These are phyloP conservation scores for Solanum sitiens DNA, from an alignment of 257 asterid species.

Conservation along the genomic window DNA sequence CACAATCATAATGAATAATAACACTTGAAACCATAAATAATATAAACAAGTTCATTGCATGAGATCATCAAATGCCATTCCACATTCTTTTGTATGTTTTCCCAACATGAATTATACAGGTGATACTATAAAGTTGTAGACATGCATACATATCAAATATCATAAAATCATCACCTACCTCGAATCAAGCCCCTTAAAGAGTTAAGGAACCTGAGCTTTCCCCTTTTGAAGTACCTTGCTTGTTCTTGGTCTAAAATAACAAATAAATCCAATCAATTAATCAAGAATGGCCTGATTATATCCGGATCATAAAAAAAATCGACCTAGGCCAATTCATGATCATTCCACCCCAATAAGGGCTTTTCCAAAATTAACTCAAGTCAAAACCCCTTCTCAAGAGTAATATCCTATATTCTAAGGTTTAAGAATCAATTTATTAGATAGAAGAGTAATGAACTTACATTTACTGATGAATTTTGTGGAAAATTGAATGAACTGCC, in stretches of 20 bases:
- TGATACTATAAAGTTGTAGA: not conserved
- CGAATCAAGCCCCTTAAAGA: not conserved
- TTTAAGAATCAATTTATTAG: too few relatives aligned
- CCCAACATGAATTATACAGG: not conserved
- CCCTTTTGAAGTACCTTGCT: not conserved
- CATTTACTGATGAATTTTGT: not conserved
- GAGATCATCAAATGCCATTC: not conserved
- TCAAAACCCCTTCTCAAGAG: not conserved
- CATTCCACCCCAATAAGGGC: not conserved
- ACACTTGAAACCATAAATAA: not conserved
- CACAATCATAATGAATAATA: not conserved
- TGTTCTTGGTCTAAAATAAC: not conserved
- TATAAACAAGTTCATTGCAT: not conserved
- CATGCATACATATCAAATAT: not conserved
- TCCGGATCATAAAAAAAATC: too few relatives aligned
- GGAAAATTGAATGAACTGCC: not conserved
- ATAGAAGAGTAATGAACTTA: not conserved
- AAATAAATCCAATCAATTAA: not conserved
- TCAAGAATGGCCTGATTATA: too few relatives aligned
- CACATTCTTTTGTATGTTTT: not conserved
- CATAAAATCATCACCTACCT: not conserved
- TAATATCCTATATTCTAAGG: not conserved
- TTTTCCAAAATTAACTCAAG: not conserved
- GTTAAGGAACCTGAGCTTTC: not conserved
- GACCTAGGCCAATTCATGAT: not conserved